Conservation (phyloP, 768 basidiomycete genomes). For the Butyriboletus loyo region DNA sequence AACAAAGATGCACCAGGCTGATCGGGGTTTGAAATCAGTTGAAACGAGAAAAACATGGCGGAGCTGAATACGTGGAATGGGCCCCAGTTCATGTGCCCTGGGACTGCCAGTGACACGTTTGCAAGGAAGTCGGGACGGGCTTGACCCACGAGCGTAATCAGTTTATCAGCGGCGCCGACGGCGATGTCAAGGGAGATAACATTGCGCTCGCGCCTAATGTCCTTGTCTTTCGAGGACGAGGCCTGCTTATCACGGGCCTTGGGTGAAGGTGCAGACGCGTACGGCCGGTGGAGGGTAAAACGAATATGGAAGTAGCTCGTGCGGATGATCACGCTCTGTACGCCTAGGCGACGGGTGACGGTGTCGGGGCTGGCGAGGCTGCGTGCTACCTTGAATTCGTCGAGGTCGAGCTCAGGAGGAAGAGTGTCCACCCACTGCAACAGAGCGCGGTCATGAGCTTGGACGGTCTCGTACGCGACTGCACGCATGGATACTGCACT, state of each 20-base stretch:
- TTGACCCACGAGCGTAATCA: conserved; percentile 75
- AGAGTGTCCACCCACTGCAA: conserved; percentile 76
- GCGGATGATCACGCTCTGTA: conserved; percentile 79
- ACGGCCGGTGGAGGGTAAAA: conserved; percentile 80
- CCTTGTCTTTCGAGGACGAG: conserved; percentile 30
- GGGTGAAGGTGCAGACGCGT: conserved; percentile 40
- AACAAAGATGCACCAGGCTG: conserved; percentile 77
- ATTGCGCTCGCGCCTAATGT: conserved; percentile 36
- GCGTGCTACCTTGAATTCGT: conserved; percentile 72
- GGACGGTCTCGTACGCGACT: conserved; percentile 72
- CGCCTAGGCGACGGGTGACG: conserved; percentile 62
- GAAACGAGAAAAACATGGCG: conserved; percentile 91
- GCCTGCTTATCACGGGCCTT: conserved; percentile 27
- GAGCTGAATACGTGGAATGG: conserved; percentile 84
- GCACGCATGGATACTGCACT: conserved; percentile 77
- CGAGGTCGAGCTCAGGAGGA: conserved; percentile 69
- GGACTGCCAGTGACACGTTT: conserved; percentile 65
- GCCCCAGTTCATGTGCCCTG: conserved; percentile 81
- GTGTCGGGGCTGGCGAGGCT: conserved; percentile 63
- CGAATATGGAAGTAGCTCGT: conserved; percentile 79
- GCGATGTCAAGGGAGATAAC: conserved; percentile 70
- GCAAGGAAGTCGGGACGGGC: conserved; percentile 73
- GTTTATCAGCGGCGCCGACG: conserved; percentile 70
- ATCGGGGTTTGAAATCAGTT: conserved; percentile 75
- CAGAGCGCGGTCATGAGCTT: conserved; percentile 68